phyloP scores from a whole-genome alignment of 2,329 filamentous ascomycete genomes.

The Bipolaris gigantea region DNA sequence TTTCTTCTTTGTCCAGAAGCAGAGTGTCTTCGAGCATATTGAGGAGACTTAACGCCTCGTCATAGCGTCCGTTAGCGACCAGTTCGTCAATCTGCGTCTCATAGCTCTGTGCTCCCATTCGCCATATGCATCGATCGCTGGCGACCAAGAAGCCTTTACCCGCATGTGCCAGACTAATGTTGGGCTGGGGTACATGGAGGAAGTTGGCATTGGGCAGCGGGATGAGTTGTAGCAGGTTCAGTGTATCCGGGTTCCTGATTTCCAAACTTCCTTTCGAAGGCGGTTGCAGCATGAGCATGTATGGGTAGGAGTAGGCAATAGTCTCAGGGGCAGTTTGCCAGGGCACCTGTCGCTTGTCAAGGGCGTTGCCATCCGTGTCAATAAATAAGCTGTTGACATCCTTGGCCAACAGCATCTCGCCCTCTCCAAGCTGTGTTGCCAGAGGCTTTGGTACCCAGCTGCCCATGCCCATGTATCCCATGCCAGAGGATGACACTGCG shows the following conservation, averaged over 20 bases:
- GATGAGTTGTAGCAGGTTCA: conserved; percentile 87
- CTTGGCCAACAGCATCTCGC: conserved; percentile 90
- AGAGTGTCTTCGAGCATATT: conserved; percentile 91
- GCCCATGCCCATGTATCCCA: conserved; percentile 96
- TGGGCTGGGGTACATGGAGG: conserved; percentile 89
- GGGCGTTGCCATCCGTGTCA: conserved; percentile 75
- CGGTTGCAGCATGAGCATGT: conserved; percentile 83
- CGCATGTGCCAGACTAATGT: conserved; percentile 90
- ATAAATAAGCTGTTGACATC: conserved; percentile 96
- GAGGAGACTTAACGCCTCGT: conserved; percentile 89
- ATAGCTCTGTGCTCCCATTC: conserved; percentile 92
- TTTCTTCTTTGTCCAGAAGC: conserved; percentile 76
- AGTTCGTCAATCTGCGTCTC: conserved; percentile 85
- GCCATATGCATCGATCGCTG: conserved; percentile 90
- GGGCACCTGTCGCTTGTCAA: conserved; percentile 86
- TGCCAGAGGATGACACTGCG: conserved; percentile 78
- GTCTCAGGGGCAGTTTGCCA: conserved; percentile 87
- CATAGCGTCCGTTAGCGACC: conserved; percentile 71
- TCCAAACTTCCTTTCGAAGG: conserved; percentile 83
- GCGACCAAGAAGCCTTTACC: conserved; percentile 94
- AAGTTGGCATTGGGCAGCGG: conserved; percentile 78
- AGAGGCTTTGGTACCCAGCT: conserved; percentile 90
- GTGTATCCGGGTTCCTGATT: conserved; percentile 86
- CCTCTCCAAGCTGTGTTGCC: conserved; percentile 77
- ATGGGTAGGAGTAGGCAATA: conserved; percentile 95